phyloP scores from a whole-genome alignment of 352 stramenopile genomes.

The Elongisporangium senticosum region DNA sequence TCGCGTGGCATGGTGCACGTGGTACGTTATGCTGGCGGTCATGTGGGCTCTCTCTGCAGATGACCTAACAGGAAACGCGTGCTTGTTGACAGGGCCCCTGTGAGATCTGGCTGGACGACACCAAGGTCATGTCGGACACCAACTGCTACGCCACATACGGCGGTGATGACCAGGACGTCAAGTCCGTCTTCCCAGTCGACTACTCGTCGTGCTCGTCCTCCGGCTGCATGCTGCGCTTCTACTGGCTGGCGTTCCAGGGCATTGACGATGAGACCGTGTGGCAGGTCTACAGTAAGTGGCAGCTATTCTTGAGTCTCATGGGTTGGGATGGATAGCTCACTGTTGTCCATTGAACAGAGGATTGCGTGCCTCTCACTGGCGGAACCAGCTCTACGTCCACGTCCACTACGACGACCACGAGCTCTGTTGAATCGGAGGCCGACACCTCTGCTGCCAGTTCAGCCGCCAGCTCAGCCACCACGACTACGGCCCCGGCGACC shows the following conservation, averaged over 20 bases:
- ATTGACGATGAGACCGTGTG: slow-evolving; percentile 29
- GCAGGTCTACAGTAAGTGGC: slow-evolving; percentile 35
- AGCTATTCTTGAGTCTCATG: not conserved
- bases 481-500: too few relatives aligned
- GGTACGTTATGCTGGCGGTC: not conserved
- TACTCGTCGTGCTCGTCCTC: slow-evolving; percentile 23
- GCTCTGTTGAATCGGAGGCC: too few relatives aligned
- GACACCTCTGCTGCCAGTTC: too few relatives aligned
- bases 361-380: slow-evolving; percentile 26
- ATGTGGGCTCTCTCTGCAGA: not conserved
- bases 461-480: too few relatives aligned
- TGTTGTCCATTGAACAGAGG: slow-evolving; percentile 13
- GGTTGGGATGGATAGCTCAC: slow-evolving; percentile 1
- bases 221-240: slow-evolving; percentile 35
- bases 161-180: slow-evolving; percentile 29
- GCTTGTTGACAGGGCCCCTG: slow-evolving; percentile 30
- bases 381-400: slow-evolving; percentile 14
- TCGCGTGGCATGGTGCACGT: slow-evolving; percentile 24
- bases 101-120: slow-evolving; percentile 36
- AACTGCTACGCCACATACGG: slow-evolving; percentile 27
- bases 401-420: slow-evolving; percentile 1
- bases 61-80: not conserved
- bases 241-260: slow-evolving; percentile 36
- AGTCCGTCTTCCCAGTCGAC: slow-evolving; percentile 33
- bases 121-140: slow-evolving; percentile 23